Conservation (phyloP, 345 rosid species). For the Eutrema japonicum region DNA sequence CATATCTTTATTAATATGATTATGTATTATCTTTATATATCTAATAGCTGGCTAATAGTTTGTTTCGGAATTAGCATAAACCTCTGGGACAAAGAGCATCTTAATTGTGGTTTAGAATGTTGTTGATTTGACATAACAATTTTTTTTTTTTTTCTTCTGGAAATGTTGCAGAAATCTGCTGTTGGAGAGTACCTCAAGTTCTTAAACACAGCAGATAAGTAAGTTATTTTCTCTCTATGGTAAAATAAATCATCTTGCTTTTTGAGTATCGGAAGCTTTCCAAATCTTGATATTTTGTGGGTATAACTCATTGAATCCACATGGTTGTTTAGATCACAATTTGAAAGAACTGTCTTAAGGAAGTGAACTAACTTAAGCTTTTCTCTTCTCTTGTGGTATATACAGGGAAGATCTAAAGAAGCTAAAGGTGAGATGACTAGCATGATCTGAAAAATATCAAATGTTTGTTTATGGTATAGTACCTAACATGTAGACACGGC, state of each 20-base stretch:
- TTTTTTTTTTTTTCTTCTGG: not conserved
- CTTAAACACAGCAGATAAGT: slow-evolving; percentile 72
- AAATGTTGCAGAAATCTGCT: slow-evolving; percentile 56
- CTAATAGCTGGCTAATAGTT: not conserved
- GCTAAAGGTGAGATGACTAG: slow-evolving; percentile 60
- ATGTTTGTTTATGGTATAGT: slow-evolving; percentile 10
- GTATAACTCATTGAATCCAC: slow-evolving; percentile 6
- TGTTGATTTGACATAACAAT: not conserved
- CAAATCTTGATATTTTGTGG: not conserved
- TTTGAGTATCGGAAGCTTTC: not conserved
- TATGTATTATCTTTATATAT: not conserved
- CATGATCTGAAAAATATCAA: not conserved
- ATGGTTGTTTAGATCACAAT: not conserved
- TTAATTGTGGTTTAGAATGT: not conserved
- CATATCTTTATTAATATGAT: not conserved
- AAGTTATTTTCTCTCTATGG: slow-evolving; percentile 36
- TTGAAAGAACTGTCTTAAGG: not conserved
- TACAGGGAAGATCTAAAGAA: slow-evolving; percentile 75
- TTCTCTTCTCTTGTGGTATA: slow-evolving; percentile 11
- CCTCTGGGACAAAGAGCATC: not conserved
- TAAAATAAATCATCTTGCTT: not conserved
- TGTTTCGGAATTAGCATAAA: not conserved
- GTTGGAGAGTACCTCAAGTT: slow-evolving; percentile 66
- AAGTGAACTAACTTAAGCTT: slow-evolving; percentile 9
- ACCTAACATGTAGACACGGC: not conserved